These are phyloP conservation scores for Dactylellina drechsleri DNA, from an alignment of 2,329 filamentous ascomycete species.

Conservation along the genomic window DNA sequence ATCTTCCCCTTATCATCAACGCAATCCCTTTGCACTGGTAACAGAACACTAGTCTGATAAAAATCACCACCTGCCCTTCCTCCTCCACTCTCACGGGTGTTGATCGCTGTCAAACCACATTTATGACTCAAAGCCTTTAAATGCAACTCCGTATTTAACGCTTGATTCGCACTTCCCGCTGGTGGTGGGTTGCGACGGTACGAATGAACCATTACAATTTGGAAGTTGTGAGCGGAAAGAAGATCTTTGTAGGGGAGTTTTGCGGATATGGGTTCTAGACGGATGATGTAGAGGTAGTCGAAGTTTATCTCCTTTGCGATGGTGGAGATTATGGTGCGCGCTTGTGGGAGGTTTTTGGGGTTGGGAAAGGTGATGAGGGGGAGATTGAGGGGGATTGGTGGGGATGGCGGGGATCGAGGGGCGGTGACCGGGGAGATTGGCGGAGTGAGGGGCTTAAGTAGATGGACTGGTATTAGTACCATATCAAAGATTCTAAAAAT, in stretches of 20 bases:
- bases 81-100: slow-evolving; percentile 4
- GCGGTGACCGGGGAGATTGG: slow-evolving; percentile 26
- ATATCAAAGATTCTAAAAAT: neutral
- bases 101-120: slow-evolving; percentile 39
- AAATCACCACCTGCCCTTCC: slow-evolving; percentile 17
- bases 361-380: slow-evolving; percentile 23
- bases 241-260: slow-evolving; percentile 37
- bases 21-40: slow-evolving; percentile 45
- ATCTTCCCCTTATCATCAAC: slow-evolving; percentile 38
- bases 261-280: slow-evolving; percentile 39
- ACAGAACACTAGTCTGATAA: slow-evolving; percentile 42
- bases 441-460: slow-evolving; percentile 28
- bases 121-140: slow-evolving; percentile 37
- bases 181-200: slow-evolving; percentile 44
- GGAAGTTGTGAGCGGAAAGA: slow-evolving; percentile 23
- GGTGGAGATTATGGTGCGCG: slow-evolving; percentile 28
- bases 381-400: slow-evolving; percentile 25
- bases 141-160: slow-evolving; percentile 47
- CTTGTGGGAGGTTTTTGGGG: slow-evolving; percentile 29
- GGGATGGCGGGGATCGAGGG: slow-evolving; percentile 9
- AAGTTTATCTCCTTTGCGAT: slow-evolving; percentile 45
- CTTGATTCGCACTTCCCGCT: slow-evolving; percentile 42
- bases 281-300: slow-evolving; percentile 51
- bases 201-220: slow-evolving; percentile 44
- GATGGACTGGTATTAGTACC: slow-evolving; percentile 1